Evolutionary conservation across 306 rosid genomes (phyloP).

Genomic region (Glycine latifolia): DNA sequence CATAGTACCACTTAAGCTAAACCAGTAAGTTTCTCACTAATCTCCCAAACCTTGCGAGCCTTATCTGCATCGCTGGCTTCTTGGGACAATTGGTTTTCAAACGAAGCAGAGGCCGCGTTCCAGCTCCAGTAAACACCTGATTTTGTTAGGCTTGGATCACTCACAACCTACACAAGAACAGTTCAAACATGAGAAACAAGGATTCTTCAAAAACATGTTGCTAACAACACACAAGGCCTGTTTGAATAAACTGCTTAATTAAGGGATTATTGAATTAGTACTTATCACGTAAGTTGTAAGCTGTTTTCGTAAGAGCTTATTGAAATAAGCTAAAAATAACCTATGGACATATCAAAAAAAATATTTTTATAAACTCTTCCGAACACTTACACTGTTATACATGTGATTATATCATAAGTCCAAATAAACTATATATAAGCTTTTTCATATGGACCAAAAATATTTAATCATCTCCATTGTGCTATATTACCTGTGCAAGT

Average conservation of each 20-base stretch:
- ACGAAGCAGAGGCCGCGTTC: conserved; percentile 83
- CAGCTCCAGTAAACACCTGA: conserved; percentile 96
- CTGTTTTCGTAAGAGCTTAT: neutral
- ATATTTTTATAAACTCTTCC: neutral
- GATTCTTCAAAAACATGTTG: conserved; percentile 6
- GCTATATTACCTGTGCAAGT: conserved; percentile 79
- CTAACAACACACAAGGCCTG: neutral
- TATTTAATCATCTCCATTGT: neutral
- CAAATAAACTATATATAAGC: no score
- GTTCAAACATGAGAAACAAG: conserved; percentile 1
- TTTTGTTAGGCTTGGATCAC: conserved; percentile 86
- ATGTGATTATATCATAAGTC: no score
- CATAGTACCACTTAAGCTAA: conserved; percentile 54
- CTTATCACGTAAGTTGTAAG: no score
- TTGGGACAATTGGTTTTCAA: conserved; percentile 77
- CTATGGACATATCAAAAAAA: no score
- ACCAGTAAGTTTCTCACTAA: conserved; percentile 84
- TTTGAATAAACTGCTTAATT: no score
- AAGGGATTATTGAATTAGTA: no score
- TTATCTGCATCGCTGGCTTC: conserved; percentile 79
- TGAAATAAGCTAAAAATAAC: neutral
- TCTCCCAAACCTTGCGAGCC: conserved; percentile 83
- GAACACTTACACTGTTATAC: neutral
- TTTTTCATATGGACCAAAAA: no score
- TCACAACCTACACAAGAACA: conserved; percentile 64